Evolutionary conservation across 176 grass and related monocot species (phyloP).

Genomic region (Carex pumila): DNA sequence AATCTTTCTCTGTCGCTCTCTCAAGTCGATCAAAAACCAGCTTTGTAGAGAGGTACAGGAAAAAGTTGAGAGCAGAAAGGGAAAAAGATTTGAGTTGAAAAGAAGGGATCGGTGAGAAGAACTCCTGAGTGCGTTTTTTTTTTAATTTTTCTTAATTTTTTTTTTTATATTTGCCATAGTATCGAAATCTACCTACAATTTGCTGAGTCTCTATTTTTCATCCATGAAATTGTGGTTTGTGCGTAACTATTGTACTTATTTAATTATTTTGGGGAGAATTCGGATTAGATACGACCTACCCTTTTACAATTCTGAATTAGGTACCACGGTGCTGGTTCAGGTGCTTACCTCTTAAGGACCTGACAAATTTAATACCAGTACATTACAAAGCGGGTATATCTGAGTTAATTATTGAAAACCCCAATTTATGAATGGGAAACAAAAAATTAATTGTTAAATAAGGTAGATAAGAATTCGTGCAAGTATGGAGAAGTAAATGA

Average conservation of each 20-base stretch:
- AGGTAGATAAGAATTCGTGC: not conserved
- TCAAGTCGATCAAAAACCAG: conserved; percentile 5
- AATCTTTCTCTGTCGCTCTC: not conserved
- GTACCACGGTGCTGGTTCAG: not conserved
- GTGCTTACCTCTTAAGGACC: not conserved
- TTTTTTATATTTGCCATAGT: not conserved
- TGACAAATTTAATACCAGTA: not conserved
- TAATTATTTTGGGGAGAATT: not conserved
- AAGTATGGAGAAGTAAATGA: not conserved
- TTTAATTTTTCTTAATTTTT: not conserved
- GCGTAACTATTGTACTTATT: not conserved
- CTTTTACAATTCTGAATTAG: not conserved
- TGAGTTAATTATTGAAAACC: not conserved
- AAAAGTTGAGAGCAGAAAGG: not conserved
- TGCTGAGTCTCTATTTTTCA: not conserved
- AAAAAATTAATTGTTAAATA: not conserved
- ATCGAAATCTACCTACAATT: not conserved
- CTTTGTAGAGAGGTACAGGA: conserved; percentile 10
- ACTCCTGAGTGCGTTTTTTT: not conserved
- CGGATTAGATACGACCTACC: not conserved
- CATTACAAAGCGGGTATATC: not conserved
- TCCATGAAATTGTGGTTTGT: not conserved
- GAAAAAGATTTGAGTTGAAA: not conserved
- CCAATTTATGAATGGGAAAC: not conserved
- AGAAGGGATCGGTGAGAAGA: not conserved